These are phyloP conservation scores for Talaromyces verruculosus DNA, from an alignment of 2,329 filamentous ascomycete species.

Conservation along the genomic window DNA sequence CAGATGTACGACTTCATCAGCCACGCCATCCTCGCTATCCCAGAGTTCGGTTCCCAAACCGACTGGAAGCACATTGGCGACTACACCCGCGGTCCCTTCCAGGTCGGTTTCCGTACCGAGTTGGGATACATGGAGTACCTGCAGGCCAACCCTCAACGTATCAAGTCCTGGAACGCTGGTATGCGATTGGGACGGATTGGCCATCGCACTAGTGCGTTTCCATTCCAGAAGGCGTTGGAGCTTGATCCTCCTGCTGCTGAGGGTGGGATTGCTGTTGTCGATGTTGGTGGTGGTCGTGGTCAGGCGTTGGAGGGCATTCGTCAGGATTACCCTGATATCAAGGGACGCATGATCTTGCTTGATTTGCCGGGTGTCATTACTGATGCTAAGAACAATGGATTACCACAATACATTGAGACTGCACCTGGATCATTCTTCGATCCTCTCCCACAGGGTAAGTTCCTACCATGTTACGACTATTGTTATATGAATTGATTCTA, in stretches of 20 bases:
- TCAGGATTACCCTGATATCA: conserved; percentile 36
- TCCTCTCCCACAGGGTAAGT: neutral
- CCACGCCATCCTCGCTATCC: conserved; percentile 27
- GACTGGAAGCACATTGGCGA: conserved; percentile 30
- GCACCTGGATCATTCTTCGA: neutral
- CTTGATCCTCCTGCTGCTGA: conserved; percentile 22
- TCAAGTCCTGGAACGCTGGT: conserved; percentile 43
- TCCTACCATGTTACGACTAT: no score
- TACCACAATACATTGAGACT: neutral
- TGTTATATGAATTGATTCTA: neutral
- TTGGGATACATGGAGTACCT: conserved; percentile 31
- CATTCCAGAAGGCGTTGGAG: conserved; percentile 23
- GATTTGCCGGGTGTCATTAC: conserved; percentile 46
- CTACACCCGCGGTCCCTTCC: conserved; percentile 27
- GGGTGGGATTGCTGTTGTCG: conserved; percentile 23
- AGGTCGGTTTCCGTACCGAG: conserved; percentile 29
- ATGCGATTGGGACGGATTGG: conserved; percentile 42
- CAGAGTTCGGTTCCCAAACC: conserved; percentile 28
- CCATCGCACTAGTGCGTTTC: conserved; percentile 37
- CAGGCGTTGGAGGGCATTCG: conserved; percentile 35
- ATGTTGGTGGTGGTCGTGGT: conserved; percentile 27
- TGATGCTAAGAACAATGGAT: conserved; percentile 22
- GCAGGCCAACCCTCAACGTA: conserved; percentile 27
- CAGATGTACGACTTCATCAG: conserved; percentile 25
- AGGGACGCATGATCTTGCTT: conserved; percentile 50